Conservation (phyloP, 2,329 filamentous ascomycete species). For the Emergomyces pasteurianus region DNA sequence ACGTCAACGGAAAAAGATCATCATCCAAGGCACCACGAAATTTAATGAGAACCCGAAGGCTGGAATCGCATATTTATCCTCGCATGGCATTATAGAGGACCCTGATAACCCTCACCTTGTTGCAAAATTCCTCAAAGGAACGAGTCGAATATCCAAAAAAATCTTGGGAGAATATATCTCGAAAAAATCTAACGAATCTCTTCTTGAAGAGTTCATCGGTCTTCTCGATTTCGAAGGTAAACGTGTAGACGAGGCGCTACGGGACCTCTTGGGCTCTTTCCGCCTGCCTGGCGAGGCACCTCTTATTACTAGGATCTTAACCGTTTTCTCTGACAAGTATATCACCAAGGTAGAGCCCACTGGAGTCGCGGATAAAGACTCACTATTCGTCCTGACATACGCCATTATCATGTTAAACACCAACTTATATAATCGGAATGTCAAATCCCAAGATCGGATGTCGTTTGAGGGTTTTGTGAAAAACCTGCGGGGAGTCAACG, state of each 20-base stretch:
- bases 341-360: constrained; percentile 56
- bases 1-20: constrained; percentile 69
- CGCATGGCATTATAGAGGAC: constrained; percentile 73
- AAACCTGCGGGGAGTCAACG: constrained; percentile 86
- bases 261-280: constrained; percentile 80
- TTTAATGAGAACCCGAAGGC: constrained; percentile 94
- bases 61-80: constrained; percentile 73
- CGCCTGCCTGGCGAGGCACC: constrained; percentile 85
- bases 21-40: constrained; percentile 75
- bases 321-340: constrained; percentile 76
- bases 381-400: constrained; percentile 82
- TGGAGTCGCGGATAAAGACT: constrained; percentile 72
- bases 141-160: constrained; percentile 78
- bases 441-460: constrained; percentile 70
- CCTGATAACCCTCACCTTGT: constrained; percentile 62
- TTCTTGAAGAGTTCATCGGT: constrained; percentile 72
- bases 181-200: constrained; percentile 76
- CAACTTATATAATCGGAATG: constrained; percentile 88
- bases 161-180: constrained; percentile 85
- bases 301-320: constrained; percentile 86
- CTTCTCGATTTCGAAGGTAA: constrained; percentile 82
- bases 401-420: constrained; percentile 97
- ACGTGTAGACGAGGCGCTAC: constrained; percentile 78
- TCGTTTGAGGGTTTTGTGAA: constrained; percentile 66
- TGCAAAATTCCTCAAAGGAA: constrained; percentile 78